Evolutionary conservation across 1,284 basidiomycete genomes (phyloP), one percentile per base, ranked within the genome.

Genomic region (Ganoderma multipileum): DNA sequence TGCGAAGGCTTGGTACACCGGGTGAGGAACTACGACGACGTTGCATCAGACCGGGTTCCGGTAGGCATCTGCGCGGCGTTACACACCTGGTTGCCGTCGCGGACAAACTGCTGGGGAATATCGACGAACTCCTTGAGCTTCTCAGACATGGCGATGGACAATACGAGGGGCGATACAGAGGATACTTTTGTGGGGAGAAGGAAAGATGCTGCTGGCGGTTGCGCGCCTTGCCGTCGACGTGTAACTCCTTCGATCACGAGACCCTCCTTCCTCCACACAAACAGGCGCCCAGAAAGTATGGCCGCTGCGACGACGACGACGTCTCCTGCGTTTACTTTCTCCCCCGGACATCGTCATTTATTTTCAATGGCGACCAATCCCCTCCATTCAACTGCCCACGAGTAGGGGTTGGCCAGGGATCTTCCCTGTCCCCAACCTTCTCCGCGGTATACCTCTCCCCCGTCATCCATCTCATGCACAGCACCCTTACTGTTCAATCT

Each of bases 1-100:
- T 94, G 90, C 65, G 95, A 95, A 65, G 97, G 97, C 86, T 99
- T 99, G 73, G 96, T 98, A 87, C 97, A 99, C 79, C 97, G 90
- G 78, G 92, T 95, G 76, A 99, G 84, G 85, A 99, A 99, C 96
- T 98, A 77, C 6, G 33, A 71, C 62, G 39, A 58, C 41, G 20
- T 23, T 12, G 65, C 26, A 50, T 36, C 28, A 23, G 50, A 44
- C 52, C 54, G 67, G 41, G n/a, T 18, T 11, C 28, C 4, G 28
- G n/a, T 28, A 20, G 23, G 33, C 38, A 65, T 60, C 20, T 47
- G 26, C 20, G 39, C 16, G 28, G 63, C 20, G 36, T 60, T 41
- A 82, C 89, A 73, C 65, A 95, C 96, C 86, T 96, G 95, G 75
- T 94, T 95, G 68, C 97, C 97, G 76, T 99, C 97, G 76, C 90